phyloP scores from a whole-genome alignment of 345 rosid genomes.

The Linum usitatissimum region DNA sequence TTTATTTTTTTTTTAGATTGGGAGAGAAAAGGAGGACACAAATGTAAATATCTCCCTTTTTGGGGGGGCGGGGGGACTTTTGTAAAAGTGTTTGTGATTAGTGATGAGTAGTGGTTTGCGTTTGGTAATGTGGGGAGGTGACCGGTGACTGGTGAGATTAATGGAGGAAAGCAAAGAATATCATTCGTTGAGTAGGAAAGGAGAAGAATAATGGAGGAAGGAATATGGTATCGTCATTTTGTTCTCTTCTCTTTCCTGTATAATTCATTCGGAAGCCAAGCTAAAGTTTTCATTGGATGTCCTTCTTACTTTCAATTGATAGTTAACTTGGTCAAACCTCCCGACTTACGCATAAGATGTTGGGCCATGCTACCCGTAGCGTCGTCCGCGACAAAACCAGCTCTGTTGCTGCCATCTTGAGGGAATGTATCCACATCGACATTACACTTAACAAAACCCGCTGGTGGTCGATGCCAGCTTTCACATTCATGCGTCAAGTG shows the following conservation, averaged over 20 bases:
- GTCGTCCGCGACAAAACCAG: too few species aligned
- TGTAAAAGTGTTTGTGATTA: neutral
- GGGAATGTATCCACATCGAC: too few species aligned
- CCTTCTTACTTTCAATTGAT: too few species aligned
- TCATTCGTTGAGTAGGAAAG: neutral
- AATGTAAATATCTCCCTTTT: conserved; percentile 8
- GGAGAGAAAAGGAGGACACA: neutral
- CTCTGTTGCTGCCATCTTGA: too few species aligned
- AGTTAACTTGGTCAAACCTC: too few species aligned
- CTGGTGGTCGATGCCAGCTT: too few species aligned
- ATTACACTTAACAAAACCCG: too few species aligned
- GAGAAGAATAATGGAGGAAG: neutral
- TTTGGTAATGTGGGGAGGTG: neutral
- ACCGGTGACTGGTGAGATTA: neutral
- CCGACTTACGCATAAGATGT: too few species aligned
- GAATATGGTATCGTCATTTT: neutral
- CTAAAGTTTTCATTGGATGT: too few species aligned
- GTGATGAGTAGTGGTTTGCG: conserved; percentile 2
- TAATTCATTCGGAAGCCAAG: too few species aligned
- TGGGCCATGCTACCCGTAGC: too few species aligned
- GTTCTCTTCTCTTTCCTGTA: neutral
- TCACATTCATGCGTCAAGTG: too few species aligned
- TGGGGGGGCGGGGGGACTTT: neutral
- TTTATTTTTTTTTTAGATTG: neutral
- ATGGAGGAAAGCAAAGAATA: neutral